Evolutionary conservation across 1,284 basidiomycete genomes (phyloP), one percentile per base, ranked within the genome.

Genomic region (Gomphus bonarii): DNA sequence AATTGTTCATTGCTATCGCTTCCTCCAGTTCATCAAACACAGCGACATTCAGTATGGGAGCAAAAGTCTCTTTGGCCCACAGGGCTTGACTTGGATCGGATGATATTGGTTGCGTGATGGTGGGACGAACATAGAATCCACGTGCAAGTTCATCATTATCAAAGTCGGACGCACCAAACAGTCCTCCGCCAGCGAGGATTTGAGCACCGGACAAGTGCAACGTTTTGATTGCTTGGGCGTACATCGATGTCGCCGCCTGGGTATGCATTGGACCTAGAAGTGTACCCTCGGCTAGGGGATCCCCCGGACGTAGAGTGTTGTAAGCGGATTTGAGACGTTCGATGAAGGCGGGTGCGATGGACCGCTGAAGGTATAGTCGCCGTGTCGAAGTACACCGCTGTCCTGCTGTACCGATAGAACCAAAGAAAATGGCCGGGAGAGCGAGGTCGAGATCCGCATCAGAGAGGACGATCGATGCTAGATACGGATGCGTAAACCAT

Each of bases 341-440:
- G 59, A 95, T 75, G 74, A 97, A 94, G 59, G 81, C 72, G 36
- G 79, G 67, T 0, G 91, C 85, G 63, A 98, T 83, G 59, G 80
- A 72, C 46, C 82, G 81, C 69, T 98, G 95, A 58, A 97, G 78
- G 71, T 91, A 90, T 12, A 97, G 79, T 57, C 95, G 79, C 54
- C 95, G 82, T 1, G 94, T 97, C 20, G 93, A 88, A 1, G 95
- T 97, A 73, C 95, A 98, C 51, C 95, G 80, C 69, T 97, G 95
- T 22, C 95, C 95, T 35, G 91, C 89, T 44, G 95, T 97, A 46
- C 95, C 95, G 50, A 97, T 85, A 28, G 94, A 91, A 36, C 93
- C 91, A 73, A 98, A 97, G 69, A 94, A 91, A 20, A 95, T 84
- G 0, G 88, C 81, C 46, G 91, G 89, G 16, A 97, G 80, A 31